Evolutionary conservation across 305 asterid genomes (phyloP), one percentile per base, ranked within the genome.

Genomic region (Fraxinus angustifolia): DNA sequence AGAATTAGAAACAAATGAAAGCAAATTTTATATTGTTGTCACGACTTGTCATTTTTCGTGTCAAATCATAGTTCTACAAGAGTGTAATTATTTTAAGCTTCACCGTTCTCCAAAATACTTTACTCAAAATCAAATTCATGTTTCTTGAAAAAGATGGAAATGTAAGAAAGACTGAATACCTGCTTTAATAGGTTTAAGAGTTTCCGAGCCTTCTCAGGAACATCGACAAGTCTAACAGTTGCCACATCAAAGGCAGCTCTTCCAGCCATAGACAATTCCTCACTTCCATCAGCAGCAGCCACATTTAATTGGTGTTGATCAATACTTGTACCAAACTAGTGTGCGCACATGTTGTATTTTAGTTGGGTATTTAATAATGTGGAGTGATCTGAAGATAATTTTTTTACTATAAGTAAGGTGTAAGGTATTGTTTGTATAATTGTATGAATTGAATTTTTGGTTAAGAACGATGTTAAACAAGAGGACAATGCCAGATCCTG

Each of bases 201-300:
- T 85, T 92, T 96, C 82, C 98, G 92, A 83, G 98, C 94, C 87
- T 94, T 96, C 83, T 93, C 98, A 80, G 97, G 98, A 78, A 78
- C 87, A 83, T 92, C 95, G 42, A 91, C 81, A 77, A 96, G 97
- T 87, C 97, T 91, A 78, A 94, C 87, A 84, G 95, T 93, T 76
- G 98, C 98, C 86, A 93, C 91, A 86, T 94, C 98, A 89, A 94
- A 87, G 60, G 94, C 93, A 81, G 96, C 98, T 84, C 92, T 92
- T 83, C 97, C 98, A 83, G 94, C 94, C 62, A 88, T 84, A 79
- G 97, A 87, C 26, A 87, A 84, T 65, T 91, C 96, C 80, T 89
- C 92, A 89, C 71, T 90, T 86, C 90, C 94, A 81, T 90, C 92
- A 83, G 87, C 88, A 28, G 81, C 87, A 81, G 85, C 89, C 87